Evolutionary conservation across 352 stramenopile species (phyloP).

Genomic region (Phytopythium boreale): DNA sequence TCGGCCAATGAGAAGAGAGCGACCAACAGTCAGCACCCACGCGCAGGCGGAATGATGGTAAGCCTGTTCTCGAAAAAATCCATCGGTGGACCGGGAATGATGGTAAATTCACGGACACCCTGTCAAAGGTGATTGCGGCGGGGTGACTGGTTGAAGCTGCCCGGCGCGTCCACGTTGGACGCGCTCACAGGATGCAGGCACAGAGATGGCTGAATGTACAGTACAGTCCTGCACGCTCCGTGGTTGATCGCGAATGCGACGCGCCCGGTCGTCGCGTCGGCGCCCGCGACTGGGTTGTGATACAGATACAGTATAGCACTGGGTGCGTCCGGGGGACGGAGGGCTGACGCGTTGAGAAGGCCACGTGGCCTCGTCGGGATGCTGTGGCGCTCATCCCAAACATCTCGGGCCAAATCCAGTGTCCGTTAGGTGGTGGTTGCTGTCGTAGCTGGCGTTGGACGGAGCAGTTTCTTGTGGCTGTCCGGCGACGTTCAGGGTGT

Average conservation of each 20-base stretch:
- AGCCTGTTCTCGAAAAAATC: slow-evolving; percentile 1
- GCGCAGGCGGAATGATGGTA: not conserved
- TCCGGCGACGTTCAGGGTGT: not conserved
- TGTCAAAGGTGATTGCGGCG: not conserved
- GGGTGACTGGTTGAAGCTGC: not conserved
- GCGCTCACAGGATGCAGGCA: not conserved
- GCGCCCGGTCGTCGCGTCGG: not conserved
- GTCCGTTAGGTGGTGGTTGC: too few species aligned
- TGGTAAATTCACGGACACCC: not conserved
- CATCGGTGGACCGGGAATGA: not conserved
- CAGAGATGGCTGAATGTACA: not conserved
- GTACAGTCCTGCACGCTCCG: not conserved
- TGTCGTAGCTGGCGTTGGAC: not conserved
- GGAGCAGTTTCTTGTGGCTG: not conserved
- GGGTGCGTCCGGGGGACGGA: not conserved
- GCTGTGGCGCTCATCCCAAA: not conserved
- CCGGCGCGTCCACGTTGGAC: too few species aligned
- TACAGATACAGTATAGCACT: too few species aligned
- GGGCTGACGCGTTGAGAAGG: not conserved
- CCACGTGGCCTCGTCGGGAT: not conserved
- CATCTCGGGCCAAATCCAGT: not conserved
- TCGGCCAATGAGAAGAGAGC: not conserved
- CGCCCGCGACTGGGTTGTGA: not conserved
- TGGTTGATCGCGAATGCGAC: not conserved
- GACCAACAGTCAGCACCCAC: slow-evolving; percentile 1